Conservation (phyloP, 2,329 filamentous ascomycete species). For the Berkeleyomyces rouxiae region DNA sequence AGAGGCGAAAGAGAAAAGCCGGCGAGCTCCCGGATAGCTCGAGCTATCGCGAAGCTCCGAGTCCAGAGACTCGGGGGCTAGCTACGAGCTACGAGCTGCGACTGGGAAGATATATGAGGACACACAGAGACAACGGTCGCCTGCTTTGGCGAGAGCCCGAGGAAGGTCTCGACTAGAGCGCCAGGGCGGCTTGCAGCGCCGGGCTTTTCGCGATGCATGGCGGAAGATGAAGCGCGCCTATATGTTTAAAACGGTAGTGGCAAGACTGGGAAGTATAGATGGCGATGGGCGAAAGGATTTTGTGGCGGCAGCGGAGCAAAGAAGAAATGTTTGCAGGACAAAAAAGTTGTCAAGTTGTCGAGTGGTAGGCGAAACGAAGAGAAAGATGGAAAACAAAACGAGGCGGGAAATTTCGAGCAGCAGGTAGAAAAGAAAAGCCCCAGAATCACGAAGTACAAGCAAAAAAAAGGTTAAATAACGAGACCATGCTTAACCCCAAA, state of each 20-base stretch:
- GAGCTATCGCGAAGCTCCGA: not conserved
- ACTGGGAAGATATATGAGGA: not conserved
- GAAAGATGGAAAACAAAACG: not conserved
- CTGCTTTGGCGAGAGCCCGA: slow-evolving; percentile 12
- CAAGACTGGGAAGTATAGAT: not conserved
- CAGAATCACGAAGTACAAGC: slow-evolving; percentile 18
- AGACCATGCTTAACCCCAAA: no score
- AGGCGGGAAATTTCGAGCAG: not conserved
- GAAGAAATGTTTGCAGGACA: not conserved
- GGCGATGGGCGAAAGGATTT: no score
- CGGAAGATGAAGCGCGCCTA: not conserved
- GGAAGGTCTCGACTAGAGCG: slow-evolving; percentile 7
- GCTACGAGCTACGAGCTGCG: not conserved
- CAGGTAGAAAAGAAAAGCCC: not conserved
- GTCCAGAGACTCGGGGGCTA: not conserved
- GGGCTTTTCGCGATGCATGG: slow-evolving; percentile 11
- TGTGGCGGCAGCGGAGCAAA: no score
- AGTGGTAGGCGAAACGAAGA: not conserved
- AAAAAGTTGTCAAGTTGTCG: not conserved
- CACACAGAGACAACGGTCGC: slow-evolving; percentile 11
- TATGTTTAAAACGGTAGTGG: not conserved
- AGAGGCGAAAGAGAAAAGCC: no score
- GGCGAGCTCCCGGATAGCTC: not conserved
- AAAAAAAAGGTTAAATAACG: not conserved
- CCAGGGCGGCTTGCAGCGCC: slow-evolving; percentile 2